Evolutionary conservation across 2,329 filamentous ascomycete species (phyloP).

Genomic region (Fusarium drepaniforme): DNA sequence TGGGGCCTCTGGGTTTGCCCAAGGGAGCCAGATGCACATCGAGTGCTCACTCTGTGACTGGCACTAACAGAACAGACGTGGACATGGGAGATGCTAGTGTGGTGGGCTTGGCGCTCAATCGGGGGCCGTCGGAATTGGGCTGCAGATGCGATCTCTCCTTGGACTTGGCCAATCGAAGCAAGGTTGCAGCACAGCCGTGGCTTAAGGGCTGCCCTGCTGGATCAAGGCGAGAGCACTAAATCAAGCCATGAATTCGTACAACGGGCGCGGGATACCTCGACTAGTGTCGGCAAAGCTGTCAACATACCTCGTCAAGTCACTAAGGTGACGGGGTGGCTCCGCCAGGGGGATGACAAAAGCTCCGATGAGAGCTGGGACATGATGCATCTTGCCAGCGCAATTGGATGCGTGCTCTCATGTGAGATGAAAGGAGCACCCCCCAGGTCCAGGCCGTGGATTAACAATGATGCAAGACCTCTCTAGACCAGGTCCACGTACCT

Average conservation of each 20-base stretch:
- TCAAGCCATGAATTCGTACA: constrained; percentile 35
- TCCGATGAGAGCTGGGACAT: constrained; percentile 19
- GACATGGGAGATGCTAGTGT: constrained; percentile 1
- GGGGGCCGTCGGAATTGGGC: constrained; percentile 9
- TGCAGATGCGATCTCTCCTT: constrained; percentile 24
- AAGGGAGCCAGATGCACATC: constrained; percentile 29
- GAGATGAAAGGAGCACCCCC: constrained; percentile 2
- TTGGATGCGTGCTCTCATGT: neutral
- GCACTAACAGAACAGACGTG: constrained; percentile 24
- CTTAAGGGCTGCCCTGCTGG: constrained; percentile 16
- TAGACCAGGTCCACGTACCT: constrained; percentile 26
- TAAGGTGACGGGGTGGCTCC: constrained; percentile 24
- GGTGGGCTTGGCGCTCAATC: constrained; percentile 24
- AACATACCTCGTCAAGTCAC: constrained; percentile 23
- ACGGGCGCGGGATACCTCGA: constrained; percentile 18
- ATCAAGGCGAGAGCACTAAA: constrained; percentile 23
- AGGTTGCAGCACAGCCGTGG: constrained; percentile 20
- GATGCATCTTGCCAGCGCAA: neutral
- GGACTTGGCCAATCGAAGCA: constrained; percentile 26
- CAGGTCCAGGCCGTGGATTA: neutral
- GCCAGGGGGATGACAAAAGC: constrained; percentile 20
- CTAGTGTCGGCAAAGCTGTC: constrained; percentile 30
- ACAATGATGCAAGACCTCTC: neutral
- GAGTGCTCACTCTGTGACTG: constrained; percentile 16
- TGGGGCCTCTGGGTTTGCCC: constrained; percentile 18